Evolutionary conservation across 179 eudicot genomes (phyloP).

Genomic region (Actinidia polygama): DNA sequence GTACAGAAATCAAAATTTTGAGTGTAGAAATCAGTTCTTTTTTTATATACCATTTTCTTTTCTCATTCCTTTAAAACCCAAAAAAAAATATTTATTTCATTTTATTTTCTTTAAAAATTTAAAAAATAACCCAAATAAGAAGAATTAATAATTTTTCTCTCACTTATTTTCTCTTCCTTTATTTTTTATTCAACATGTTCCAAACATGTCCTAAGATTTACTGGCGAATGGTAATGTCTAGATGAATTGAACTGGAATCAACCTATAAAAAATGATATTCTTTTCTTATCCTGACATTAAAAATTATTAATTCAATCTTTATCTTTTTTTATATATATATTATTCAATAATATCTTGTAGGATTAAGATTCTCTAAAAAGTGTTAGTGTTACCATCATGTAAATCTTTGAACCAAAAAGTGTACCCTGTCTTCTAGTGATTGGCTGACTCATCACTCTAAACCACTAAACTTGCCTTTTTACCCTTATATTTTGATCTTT

Average conservation of each 20-base stretch:
- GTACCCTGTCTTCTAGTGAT: slow-evolving; percentile 1
- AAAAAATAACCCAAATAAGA: no score
- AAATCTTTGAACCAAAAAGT: background rate
- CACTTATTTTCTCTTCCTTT: no score
- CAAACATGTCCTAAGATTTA: no score
- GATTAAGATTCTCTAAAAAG: background rate
- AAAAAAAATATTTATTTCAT: no score
- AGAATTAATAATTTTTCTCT: no score
- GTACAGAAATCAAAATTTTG: no score
- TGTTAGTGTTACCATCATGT: background rate
- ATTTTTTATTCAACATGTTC: no score
- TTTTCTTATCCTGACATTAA: background rate
- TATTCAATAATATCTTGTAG: slow-evolving; percentile 1
- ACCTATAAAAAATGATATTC: background rate
- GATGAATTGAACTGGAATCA: background rate
- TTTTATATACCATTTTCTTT: no score
- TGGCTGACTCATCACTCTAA: background rate
- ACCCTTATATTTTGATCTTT: no score
- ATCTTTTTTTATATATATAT: background rate
- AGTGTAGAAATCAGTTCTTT: no score
- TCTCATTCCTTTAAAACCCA: no score
- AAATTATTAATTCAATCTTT: background rate
- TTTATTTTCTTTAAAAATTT: no score
- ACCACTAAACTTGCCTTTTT: background rate
- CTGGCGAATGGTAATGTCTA: background rate